phyloP scores from a whole-genome alignment of 345 rosid genomes.

The Acer yangbiense region DNA sequence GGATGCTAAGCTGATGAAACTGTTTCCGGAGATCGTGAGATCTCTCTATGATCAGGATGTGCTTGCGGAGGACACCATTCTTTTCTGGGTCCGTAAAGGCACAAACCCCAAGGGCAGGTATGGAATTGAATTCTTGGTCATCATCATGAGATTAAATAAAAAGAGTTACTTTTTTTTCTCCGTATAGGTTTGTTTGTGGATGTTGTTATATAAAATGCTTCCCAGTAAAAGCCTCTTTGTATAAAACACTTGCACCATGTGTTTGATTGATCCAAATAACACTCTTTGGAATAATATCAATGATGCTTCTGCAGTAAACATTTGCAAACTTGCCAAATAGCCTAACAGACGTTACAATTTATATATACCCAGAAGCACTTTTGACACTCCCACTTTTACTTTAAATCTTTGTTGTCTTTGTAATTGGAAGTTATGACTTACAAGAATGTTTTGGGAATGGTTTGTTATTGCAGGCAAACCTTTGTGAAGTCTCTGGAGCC shows the following conservation, averaged over 20 bases:
- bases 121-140: constrained; percentile 9
- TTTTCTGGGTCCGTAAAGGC: constrained; percentile 91
- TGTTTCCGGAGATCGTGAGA: constrained; percentile 87
- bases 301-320: too few relatives aligned
- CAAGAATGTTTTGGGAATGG: not conserved
- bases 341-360: too few relatives aligned
- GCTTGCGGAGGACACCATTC: constrained; percentile 94
- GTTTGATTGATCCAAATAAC: not conserved
- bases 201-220: not conserved
- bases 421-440: not conserved
- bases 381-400: too few relatives aligned
- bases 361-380: too few relatives aligned
- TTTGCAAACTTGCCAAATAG: too few relatives aligned
- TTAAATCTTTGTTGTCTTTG: not conserved
- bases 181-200: not conserved
- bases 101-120: constrained; percentile 93
- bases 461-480: constrained; percentile 54
- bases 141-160: not conserved
- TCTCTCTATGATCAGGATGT: constrained; percentile 92
- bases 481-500: constrained; percentile 94
- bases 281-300: too few relatives aligned
- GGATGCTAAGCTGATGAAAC: constrained; percentile 97
- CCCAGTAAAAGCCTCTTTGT: too few relatives aligned
- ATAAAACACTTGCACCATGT: too few relatives aligned
- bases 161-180: too few relatives aligned